Percentiles rank a stretch among this genome's conserved stretches.
These are phyloP conservation scores for Pharnaceum exiguum DNA, from an alignment of 148 eudicot genomes.

Conservation along the genomic window DNA sequence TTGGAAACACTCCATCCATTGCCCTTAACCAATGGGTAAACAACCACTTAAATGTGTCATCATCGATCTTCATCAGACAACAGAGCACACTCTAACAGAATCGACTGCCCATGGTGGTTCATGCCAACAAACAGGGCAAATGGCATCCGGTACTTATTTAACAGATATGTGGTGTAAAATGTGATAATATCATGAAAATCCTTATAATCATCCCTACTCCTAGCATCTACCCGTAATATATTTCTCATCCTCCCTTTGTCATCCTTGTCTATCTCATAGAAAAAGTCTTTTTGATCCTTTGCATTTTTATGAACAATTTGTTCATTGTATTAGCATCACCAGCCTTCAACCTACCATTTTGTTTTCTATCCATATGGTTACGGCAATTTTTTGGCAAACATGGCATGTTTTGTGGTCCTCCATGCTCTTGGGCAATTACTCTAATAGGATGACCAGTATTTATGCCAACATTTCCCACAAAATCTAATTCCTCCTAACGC, in stretches of 20 bases:
- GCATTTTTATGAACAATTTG: too few relatives aligned
- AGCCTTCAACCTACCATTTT: too few relatives aligned
- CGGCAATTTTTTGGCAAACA: too few relatives aligned
- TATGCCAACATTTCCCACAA: too few relatives aligned
- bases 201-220: conserved; percentile 30
- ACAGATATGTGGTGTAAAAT: conserved; percentile 31
- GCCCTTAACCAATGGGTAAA: not conserved
- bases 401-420: too few relatives aligned
- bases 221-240: conserved; percentile 41
- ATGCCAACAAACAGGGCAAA: conserved; percentile 32
- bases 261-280: conserved; percentile 34
- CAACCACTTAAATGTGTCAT: not conserved
- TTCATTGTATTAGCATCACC: too few relatives aligned
- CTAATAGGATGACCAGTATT: too few relatives aligned
- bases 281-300: conserved; percentile 25
- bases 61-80: not conserved
- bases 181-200: conserved; percentile 27
- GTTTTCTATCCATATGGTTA: too few relatives aligned
- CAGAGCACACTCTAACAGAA: conserved; percentile 32
- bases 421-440: too few relatives aligned
- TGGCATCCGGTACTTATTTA: conserved; percentile 32
- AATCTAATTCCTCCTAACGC: too few relatives aligned
- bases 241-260: conserved; percentile 27
- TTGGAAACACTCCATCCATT: too few relatives aligned
- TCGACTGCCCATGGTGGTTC: conserved; percentile 31